Base-by-base conservation (phyloP, 2,329 filamentous ascomycete genomes). In the Trichoderma arundinaceum region DNA sequence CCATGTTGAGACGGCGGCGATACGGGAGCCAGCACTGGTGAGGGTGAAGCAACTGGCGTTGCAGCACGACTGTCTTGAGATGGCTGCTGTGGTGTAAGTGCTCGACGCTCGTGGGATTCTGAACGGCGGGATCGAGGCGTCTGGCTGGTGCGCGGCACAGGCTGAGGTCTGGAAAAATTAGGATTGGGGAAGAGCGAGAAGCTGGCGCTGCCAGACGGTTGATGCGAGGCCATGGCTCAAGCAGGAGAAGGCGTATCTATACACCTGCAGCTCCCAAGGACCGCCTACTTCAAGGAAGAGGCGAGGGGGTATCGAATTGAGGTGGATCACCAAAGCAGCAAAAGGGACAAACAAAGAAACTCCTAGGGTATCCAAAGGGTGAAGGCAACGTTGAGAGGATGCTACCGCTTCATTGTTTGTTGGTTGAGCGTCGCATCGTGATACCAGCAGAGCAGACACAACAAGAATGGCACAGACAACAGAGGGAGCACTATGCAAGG, bases 141-240 rank as follows among this genome's bases (percentile, higher is more conserved):
- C 56, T 81, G 80, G 67, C 44, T 48, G 12, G 17, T 43, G 32
- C 82, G 71, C 17, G 69, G 68, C 2, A 69, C 64, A 19, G 72
- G 71, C 53, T 70, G 74, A 32, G 75, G 72, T 35, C 71, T 76
- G n/a, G 76, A 75, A 35, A 73, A 64, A 69, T 75, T 82, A 22
- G 83, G 80, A 69, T 79, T 86, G 33, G 85, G 84, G 71, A 87
- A 87, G 67, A 87, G 80, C 67, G 85, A 87, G 74, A 87, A 86
- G 66, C 82, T 81, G 73, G 81, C 82, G 22, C 79, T 73, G 64
- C 77, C 77, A 64, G 75, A 73, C n/a, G 71, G 64, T 51, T 72
- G 71, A 57, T 74, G 72, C 57, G 78, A 72, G 38, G 80, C 77
- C 80, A 82, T 82, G 66, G 22, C 68, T 68, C 32, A 59, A 63